Percentiles rank a stretch among this genome's conserved stretches.
phyloP scores from a whole-genome alignment of 2,329 filamentous ascomycete species.

The Madurella fahalii region DNA sequence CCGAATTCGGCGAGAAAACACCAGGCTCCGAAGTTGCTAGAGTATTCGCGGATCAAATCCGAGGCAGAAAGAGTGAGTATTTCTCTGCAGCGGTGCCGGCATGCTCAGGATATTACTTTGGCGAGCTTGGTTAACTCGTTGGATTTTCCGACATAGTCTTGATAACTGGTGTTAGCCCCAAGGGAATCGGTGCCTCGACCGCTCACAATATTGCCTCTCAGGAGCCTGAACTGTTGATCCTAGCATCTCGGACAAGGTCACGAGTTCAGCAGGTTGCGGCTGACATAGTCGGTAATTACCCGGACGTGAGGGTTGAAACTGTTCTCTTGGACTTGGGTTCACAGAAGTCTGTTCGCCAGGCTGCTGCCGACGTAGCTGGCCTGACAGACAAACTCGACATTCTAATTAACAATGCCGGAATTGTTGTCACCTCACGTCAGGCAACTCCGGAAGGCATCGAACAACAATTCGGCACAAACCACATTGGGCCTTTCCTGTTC shows the following conservation, averaged over 20 bases:
- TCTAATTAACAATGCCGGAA: conserved; percentile 42
- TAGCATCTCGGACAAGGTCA: conserved; percentile 41
- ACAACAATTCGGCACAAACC: conserved; percentile 40
- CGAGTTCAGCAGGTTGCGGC: conserved; percentile 40
- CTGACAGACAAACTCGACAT: conserved; percentile 36
- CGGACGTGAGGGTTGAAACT: conserved; percentile 33
- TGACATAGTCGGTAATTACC: conserved; percentile 34
- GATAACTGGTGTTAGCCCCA: conserved; percentile 41
- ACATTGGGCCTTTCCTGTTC: conserved; percentile 47
- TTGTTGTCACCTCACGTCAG: conserved; percentile 32
- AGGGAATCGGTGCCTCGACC: conserved; percentile 40
- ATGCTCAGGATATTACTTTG: neutral
- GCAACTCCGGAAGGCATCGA: conserved; percentile 35
- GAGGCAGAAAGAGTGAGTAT: conserved; percentile 30
- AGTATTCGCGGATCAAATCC: conserved; percentile 28
- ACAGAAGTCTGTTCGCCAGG: conserved; percentile 35
- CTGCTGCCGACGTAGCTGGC: conserved; percentile 32
- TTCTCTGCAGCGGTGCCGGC: neutral
- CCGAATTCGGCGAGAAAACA: conserved; percentile 32
- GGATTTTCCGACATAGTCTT: conserved; percentile 30
- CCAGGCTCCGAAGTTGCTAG: conserved; percentile 34
- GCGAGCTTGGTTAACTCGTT: neutral
- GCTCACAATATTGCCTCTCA: conserved; percentile 43
- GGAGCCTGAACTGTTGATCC: conserved; percentile 37
- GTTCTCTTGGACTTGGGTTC: conserved; percentile 37